Percentiles rank a stretch among this genome's conserved stretches.
Evolutionary conservation across 140 eudicot genomes (phyloP).

Genomic region (Anethum foeniculum): DNA sequence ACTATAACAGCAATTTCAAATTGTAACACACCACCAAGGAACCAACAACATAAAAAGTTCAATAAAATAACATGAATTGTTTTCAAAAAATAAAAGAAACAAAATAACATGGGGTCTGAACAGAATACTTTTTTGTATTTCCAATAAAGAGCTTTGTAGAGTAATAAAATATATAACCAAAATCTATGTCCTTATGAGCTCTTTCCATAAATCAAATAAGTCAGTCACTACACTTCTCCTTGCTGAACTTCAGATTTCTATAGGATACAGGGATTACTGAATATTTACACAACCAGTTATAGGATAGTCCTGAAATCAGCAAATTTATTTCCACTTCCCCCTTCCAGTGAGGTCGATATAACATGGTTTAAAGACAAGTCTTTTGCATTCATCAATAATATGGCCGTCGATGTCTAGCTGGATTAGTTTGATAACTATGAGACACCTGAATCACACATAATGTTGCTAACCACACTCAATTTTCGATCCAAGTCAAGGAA

Average conservation of each 20-base stretch:
- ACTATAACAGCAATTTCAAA: neutral
- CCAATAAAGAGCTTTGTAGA: neutral
- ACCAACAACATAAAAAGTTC: neutral
- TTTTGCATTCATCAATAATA: neutral
- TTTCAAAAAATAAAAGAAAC: too few relatives aligned
- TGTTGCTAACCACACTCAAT: slow-evolving; percentile 19
- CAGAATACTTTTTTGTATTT: neutral
- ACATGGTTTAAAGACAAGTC: neutral
- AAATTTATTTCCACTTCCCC: neutral
- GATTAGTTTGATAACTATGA: neutral
- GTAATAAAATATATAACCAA: neutral
- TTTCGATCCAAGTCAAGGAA: slow-evolving; percentile 67
- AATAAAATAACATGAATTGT: neutral
- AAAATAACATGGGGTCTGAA: neutral
- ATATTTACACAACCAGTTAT: neutral
- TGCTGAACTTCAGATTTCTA: neutral
- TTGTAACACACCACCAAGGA: neutral
- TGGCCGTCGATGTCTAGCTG: neutral
- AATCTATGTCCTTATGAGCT: neutral
- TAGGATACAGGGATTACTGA: neutral
- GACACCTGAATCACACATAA: neutral
- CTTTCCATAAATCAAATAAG: neutral
- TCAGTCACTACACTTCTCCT: neutral
- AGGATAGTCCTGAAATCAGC: neutral
- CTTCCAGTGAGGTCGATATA: neutral